Conservation (phyloP, 768 basidiomycete genomes). For the Leccinum disarticulatum region DNA sequence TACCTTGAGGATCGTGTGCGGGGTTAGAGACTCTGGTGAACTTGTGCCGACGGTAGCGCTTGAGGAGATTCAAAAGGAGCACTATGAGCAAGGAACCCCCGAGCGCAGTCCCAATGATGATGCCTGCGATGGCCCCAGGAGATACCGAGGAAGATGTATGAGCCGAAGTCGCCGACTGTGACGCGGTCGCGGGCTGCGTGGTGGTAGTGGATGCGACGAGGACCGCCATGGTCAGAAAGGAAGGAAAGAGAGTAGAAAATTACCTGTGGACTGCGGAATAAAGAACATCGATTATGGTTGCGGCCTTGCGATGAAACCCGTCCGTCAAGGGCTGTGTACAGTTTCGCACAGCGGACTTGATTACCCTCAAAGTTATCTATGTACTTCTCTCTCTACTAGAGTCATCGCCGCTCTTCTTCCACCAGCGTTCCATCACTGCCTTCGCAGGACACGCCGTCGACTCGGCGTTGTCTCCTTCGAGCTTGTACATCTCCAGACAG, state of each 20-base stretch:
- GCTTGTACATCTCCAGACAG: slow-evolving; percentile 57
- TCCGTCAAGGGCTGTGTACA: slow-evolving; percentile 6
- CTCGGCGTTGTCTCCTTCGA: slow-evolving; percentile 37
- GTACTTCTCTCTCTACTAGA: too few species aligned
- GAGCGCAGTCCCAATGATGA: slow-evolving; percentile 21
- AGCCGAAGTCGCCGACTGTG: neutral
- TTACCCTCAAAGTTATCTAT: neutral
- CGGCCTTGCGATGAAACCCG: neutral
- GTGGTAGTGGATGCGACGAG: slow-evolving; percentile 9
- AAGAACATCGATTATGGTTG: slow-evolving; percentile 1
- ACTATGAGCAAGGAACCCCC: slow-evolving; percentile 14
- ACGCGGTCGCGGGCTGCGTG: slow-evolving; percentile 1
- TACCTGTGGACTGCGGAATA: neutral
- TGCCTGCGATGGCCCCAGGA: slow-evolving; percentile 15
- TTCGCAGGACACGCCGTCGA: slow-evolving; percentile 65
- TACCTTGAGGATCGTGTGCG: neutral
- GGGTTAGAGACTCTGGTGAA: slow-evolving; percentile 22
- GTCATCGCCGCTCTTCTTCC: slow-evolving; percentile 33
- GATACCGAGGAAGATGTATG: slow-evolving; percentile 7
- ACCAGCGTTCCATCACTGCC: slow-evolving; percentile 55
- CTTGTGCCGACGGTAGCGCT: slow-evolving; percentile 8
- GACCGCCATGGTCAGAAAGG: slow-evolving; percentile 13
- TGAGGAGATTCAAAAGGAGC: slow-evolving; percentile 14
- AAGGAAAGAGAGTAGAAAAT: neutral
- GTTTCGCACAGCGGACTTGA: slow-evolving; percentile 14